Evolutionary conservation across 192 early-diverging fungal species (phyloP), one percentile per base, ranked within the genome.

Genomic region (Dispira simplex): DNA sequence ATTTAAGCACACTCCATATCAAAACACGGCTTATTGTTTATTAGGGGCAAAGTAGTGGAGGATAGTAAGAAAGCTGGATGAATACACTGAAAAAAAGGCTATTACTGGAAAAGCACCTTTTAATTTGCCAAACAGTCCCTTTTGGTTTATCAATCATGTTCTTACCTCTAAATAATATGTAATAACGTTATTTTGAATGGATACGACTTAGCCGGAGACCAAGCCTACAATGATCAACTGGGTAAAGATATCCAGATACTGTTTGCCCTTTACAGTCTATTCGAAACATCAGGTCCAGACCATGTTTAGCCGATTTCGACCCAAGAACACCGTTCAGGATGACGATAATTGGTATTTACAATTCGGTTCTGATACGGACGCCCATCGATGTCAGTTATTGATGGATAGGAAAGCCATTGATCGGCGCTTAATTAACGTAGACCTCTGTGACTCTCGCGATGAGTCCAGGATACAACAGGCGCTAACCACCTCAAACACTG

Each of bases 271-370:
- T 64, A 71, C 73, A 4, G 67, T 55, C 18, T 69, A 68, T 46
- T 66, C 65, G 13, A 71, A 71, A 28, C 59, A 45, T n/a, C 53
- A 64, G 18, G 69, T 78, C 12, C 20, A 64, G 63, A 63, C 47
- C 23, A 57, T 67, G 44, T 75, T 78, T 64, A 68, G 70, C 66
- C 68, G 71, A 18, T 75, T 69, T 54, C 53, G 71, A 13, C 76
- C 76, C 6, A 64, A 43, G 2, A 47, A 67, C 3, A 66, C 71
- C 11, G 66, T 63, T 8, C 66, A 68, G 11, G 69, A 73, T 65
- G 65, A 65, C 2, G 71, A 67, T 2, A 71, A 75, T 52, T 78
- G 76, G 76, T 71, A 71, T 48, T 65, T 78, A n/a, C 46, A 71
- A 23, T 78, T 78, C 60, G 46, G 59, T 1, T 68, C 71, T 11